These are phyloP conservation scores for Marasmius oreades DNA, from an alignment of 1,284 basidiomycete genomes.

Conservation along the genomic window DNA sequence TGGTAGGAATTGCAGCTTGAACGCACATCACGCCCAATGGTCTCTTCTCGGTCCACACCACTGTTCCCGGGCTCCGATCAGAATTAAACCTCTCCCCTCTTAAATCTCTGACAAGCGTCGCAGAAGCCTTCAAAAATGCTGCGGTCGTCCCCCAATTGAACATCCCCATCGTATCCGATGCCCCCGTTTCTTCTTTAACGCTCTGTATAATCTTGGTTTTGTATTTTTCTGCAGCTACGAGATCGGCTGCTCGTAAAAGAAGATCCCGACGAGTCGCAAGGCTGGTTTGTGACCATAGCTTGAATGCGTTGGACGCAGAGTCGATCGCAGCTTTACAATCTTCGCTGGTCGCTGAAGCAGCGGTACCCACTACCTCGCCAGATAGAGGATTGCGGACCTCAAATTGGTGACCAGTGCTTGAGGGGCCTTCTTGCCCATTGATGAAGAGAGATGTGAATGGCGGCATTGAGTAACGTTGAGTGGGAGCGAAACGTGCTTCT, in stretches of 20 bases:
- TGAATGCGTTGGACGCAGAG: slow-evolving; percentile 44
- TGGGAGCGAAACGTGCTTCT: no score
- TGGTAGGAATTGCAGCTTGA: not conserved
- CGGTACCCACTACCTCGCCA: slow-evolving; percentile 35
- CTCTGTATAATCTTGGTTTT: slow-evolving; percentile 30
- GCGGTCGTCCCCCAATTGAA: slow-evolving; percentile 20
- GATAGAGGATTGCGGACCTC: slow-evolving; percentile 43
- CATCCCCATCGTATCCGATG: slow-evolving; percentile 25
- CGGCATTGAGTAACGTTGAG: not conserved
- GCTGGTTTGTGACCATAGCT: slow-evolving; percentile 42
- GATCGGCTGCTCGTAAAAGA: slow-evolving; percentile 42
- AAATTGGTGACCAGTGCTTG: slow-evolving; percentile 39
- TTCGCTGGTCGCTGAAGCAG: slow-evolving; percentile 41
- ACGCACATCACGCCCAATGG: slow-evolving; percentile 38
- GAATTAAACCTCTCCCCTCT: slow-evolving; percentile 30
- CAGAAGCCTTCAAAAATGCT: slow-evolving; percentile 25
- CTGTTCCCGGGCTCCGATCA: slow-evolving; percentile 24
- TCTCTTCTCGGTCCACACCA: slow-evolving; percentile 27
- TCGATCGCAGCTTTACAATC: slow-evolving; percentile 48
- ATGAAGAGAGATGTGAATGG: slow-evolving; percentile 39
- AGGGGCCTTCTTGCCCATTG: slow-evolving; percentile 30
- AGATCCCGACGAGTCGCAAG: slow-evolving; percentile 39
- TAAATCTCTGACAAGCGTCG: slow-evolving; percentile 25
- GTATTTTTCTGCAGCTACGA: slow-evolving; percentile 40
- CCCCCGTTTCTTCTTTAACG: slow-evolving; percentile 37